Evolutionary conservation across 352 stramenopile species (phyloP).

Genomic region (Thalassiosira allenii): DNA sequence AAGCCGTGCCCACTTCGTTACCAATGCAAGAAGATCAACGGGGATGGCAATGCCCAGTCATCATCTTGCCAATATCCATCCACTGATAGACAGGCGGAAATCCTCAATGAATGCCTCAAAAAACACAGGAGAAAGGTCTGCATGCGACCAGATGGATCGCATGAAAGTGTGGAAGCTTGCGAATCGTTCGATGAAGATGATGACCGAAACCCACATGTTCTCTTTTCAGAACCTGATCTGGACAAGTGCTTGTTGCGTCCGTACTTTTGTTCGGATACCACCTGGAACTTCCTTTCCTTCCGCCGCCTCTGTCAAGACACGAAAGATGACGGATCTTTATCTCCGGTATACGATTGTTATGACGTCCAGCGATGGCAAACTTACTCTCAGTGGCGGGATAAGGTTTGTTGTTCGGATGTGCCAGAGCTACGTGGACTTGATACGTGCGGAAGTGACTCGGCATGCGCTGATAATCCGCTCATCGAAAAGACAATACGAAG

Average conservation of each 20-base stretch:
- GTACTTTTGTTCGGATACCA: slow-evolving; percentile 81
- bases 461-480: slow-evolving; percentile 47
- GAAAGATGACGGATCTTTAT: slow-evolving; percentile 36
- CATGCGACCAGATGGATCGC: slow-evolving; percentile 73
- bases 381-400: slow-evolving; percentile 61
- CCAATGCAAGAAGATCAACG: slow-evolving; percentile 84
- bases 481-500: slow-evolving; percentile 62
- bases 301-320: slow-evolving; percentile 69
- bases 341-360: slow-evolving; percentile 63
- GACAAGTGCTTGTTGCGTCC: slow-evolving; percentile 81
- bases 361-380: slow-evolving; percentile 56
- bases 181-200: background rate
- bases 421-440: slow-evolving; percentile 59
- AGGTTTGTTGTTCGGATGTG: slow-evolving; percentile 59
- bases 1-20: slow-evolving; percentile 94
- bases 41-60: slow-evolving; percentile 53
- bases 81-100: slow-evolving; percentile 62
- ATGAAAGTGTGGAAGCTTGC: slow-evolving; percentile 63
- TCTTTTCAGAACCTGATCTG: slow-evolving; percentile 73
- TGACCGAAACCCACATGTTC: slow-evolving; percentile 37
- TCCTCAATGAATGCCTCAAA: slow-evolving; percentile 82
- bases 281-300: slow-evolving; percentile 78
- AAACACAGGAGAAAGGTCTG: slow-evolving; percentile 79
- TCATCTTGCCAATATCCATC: slow-evolving; percentile 85
- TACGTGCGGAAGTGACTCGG: slow-evolving; percentile 48